Percentiles rank a stretch among this genome's conserved stretches.
Conservation (phyloP, 257 asterid genomes). For the Solanum megistacrolobum region DNA sequence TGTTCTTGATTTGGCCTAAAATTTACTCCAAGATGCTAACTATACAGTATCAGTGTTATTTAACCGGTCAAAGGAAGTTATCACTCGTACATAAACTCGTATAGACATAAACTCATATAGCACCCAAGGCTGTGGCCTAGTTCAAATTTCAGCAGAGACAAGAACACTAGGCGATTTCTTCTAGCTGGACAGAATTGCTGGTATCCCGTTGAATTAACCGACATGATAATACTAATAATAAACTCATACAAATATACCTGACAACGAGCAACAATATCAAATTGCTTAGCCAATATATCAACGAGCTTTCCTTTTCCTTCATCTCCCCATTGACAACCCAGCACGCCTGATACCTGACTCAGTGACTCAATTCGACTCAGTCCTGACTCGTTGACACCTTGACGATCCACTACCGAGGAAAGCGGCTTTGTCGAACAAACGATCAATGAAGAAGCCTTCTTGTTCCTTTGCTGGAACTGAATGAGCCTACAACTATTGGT, state of each 20-base stretch:
- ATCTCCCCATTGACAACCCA: conserved; percentile 98
- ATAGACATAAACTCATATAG: neutral
- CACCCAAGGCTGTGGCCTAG: neutral
- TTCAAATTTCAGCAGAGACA: neutral
- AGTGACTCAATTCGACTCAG: conserved; percentile 55
- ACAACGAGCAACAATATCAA: conserved; percentile 93
- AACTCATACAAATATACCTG: conserved; percentile 41
- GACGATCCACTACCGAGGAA: conserved; percentile 7
- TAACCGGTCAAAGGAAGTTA: neutral
- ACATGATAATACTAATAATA: neutral
- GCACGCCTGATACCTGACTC: conserved; percentile 91
- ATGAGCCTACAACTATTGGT: conserved; percentile 1
- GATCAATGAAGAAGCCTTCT: conserved; percentile 3
- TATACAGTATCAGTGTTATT: neutral
- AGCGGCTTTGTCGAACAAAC: conserved; percentile 23
- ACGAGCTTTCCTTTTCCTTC: conserved; percentile 98
- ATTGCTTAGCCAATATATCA: conserved; percentile 77
- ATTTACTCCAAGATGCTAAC: neutral
- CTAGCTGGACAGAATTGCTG: neutral
- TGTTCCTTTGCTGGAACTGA: conserved; percentile 3
- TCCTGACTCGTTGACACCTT: conserved; percentile 19
- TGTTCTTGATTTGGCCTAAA: neutral
- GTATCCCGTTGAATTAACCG: neutral
- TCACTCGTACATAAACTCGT: neutral
- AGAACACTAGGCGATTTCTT: neutral